Evolutionary conservation across 441 rosid genomes (phyloP), one percentile per base, ranked within the genome.

Genomic region (Populus hybrid): DNA sequence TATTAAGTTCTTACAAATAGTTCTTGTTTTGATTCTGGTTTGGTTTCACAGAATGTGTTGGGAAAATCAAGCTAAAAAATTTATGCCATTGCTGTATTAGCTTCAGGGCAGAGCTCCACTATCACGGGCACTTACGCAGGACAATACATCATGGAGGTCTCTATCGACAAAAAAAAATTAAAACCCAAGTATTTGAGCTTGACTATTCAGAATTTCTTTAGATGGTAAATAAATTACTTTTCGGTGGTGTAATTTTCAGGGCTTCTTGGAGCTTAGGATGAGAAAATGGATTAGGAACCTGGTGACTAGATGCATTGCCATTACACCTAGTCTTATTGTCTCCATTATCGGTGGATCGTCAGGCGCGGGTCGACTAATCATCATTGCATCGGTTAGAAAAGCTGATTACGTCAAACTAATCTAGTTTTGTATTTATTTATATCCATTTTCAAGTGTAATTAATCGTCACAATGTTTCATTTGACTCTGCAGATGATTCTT

Each of bases 101-200:
- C 93, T 6, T 91, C 95, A 0, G 93, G 95, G 16, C 97, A 92
- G 69, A 92, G 95, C 83, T 89, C 93, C 12, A 32, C 91, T 57
- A 89, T 92, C 74, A 85, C 94, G n/a, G 97, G 92, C 61, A 92
- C 94, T 34, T 92, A 89, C 35, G 97, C 95, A 4, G 95, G 97
- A 9, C 92, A 90, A 59, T 92, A 61, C 77, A 87, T 92, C 70
- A 92, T 92, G 95, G 90, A 92, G 94, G 96, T 86, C 16, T 10
- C 23, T 14, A 2, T 2, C 18, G 20, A 10, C 24, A 34, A 20
- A 26, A 30, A 30, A 2, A 36, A 10, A 30, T 28, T 28, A 28
- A 30, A 61, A 16, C 10, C 23, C 24, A 9, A 32, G 14, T 4
- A 4, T 54, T 54, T 54, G 21, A 54, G 7, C 21, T 73, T 73